Conservation (phyloP, 192 early-diverging fungal species). For the Martensiomyces pterosporus region DNA sequence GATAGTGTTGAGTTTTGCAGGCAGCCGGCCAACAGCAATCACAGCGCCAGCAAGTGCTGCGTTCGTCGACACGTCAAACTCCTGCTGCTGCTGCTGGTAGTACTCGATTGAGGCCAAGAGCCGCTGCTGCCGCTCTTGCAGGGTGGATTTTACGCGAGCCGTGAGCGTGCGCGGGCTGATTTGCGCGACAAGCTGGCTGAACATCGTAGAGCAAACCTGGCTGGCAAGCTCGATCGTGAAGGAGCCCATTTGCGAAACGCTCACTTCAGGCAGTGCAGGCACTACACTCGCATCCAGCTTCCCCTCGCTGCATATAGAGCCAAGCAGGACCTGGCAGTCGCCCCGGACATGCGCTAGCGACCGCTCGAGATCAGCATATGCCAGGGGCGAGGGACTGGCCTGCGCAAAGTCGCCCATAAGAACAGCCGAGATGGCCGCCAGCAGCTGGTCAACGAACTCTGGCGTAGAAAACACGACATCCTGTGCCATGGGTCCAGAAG, state of each 20-base stretch:
- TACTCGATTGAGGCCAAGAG: conserved; percentile 60
- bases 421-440: conserved; percentile 52
- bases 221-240: conserved; percentile 60
- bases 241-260: conserved; percentile 2
- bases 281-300: conserved; percentile 8
- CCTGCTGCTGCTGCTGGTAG: conserved; percentile 61
- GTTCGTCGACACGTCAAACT: conserved; percentile 56
- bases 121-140: conserved; percentile 62
- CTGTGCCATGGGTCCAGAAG: conserved; percentile 10
- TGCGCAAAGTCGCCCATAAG: conserved; percentile 51
- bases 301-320: conserved; percentile 47
- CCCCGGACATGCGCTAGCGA: conserved; percentile 60
- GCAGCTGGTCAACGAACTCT: conserved; percentile 56
- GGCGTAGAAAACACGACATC: conserved; percentile 26
- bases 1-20: conserved; percentile 77
- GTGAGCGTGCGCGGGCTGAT: conserved; percentile 8
- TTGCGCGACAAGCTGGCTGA: conserved; percentile 42
- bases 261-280: not conserved
- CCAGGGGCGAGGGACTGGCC: conserved; percentile 35
- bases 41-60: conserved; percentile 77
- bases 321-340: conserved; percentile 64
- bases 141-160: not conserved
- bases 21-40: conserved; percentile 70
- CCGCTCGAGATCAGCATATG: conserved; percentile 62
- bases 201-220: conserved; percentile 44